Conservation (phyloP, 2,329 filamentous ascomycete species). For the Aspergillus brasiliensis region DNA sequence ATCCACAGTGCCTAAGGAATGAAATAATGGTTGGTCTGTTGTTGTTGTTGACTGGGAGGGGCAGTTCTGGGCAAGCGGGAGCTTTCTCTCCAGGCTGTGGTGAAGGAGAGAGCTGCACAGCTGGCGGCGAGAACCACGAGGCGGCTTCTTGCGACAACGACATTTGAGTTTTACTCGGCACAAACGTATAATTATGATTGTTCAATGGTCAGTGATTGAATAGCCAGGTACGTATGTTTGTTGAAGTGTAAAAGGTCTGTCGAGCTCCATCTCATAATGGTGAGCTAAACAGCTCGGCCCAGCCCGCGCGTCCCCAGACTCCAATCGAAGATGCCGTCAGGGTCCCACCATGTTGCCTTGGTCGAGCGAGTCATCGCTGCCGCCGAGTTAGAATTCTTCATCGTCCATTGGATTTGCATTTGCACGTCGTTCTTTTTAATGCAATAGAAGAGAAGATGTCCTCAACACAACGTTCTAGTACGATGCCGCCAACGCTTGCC, state of each 20-base stretch:
- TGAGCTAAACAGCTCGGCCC: too few species aligned
- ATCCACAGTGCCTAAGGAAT: slow-evolving; percentile 9
- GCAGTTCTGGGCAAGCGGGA: background rate
- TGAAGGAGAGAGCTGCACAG: background rate
- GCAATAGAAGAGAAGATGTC: slow-evolving; percentile 8
- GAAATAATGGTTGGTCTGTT: background rate
- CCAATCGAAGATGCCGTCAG: too few species aligned
- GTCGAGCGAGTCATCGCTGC: too few species aligned
- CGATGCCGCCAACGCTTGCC: slow-evolving; percentile 7
- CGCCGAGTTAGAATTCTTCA: background rate
- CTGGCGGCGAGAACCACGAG: background rate
- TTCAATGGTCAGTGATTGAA: background rate
- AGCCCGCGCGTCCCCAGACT: too few species aligned
- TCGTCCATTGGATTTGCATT: background rate
- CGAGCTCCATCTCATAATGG: too few species aligned
- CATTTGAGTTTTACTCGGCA: background rate
- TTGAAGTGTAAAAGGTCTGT: too few species aligned
- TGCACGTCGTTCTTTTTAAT: background rate
- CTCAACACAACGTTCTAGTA: slow-evolving; percentile 12
- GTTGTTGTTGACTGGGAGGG: background rate
- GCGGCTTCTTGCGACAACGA: background rate
- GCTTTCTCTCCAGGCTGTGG: background rate
- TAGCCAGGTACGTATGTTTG: background rate
- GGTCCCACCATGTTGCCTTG: too few species aligned
- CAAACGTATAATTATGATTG: too few species aligned